A percentile compares a stretch with the other conserved stretches of the same genome.
Evolutionary conservation across 352 stramenopile genomes (phyloP).

Genomic region (Pythium dissimile): DNA sequence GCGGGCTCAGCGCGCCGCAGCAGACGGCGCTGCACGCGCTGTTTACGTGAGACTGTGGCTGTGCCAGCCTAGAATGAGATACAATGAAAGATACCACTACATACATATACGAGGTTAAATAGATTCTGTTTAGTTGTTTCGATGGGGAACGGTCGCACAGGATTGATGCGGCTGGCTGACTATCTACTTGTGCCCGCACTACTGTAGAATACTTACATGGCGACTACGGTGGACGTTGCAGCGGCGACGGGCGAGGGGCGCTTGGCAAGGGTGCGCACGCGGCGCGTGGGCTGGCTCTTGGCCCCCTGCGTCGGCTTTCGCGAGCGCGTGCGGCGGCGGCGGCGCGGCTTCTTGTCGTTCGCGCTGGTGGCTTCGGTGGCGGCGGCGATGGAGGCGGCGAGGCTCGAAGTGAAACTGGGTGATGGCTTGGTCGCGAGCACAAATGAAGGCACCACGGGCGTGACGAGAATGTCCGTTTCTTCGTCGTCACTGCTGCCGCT

Average conservation of each 20-base stretch:
- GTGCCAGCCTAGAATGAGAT: neutral
- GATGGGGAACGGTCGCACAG: no score
- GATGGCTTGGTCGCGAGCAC: neutral
- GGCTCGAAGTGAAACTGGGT: slow-evolving; percentile 2
- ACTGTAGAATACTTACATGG: slow-evolving; percentile 17
- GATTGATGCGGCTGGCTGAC: neutral
- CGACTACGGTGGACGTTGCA: neutral
- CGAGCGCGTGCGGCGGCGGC: slow-evolving; percentile 11
- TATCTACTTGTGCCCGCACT: neutral
- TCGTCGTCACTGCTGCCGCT: slow-evolving; percentile 2
- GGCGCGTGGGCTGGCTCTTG: neutral
- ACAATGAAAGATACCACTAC: neutral
- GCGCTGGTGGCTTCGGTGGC: neutral
- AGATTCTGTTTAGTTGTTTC: neutral
- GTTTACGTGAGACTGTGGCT: slow-evolving; percentile 34
- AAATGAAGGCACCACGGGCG: neutral
- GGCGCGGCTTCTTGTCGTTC: slow-evolving; percentile 11
- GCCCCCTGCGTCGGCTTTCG: slow-evolving; percentile 9
- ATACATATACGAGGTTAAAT: slow-evolving; percentile 10
- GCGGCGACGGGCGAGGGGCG: neutral
- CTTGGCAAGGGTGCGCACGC: neutral
- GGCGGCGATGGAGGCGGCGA: slow-evolving; percentile 1
- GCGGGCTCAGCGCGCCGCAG: slow-evolving; percentile 39
- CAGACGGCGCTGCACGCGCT: slow-evolving; percentile 63
- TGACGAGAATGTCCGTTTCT: neutral